These are phyloP conservation scores for Penicillium daleae DNA, from an alignment of 495 filamentous ascomycete genomes.

Conservation along the genomic window DNA sequence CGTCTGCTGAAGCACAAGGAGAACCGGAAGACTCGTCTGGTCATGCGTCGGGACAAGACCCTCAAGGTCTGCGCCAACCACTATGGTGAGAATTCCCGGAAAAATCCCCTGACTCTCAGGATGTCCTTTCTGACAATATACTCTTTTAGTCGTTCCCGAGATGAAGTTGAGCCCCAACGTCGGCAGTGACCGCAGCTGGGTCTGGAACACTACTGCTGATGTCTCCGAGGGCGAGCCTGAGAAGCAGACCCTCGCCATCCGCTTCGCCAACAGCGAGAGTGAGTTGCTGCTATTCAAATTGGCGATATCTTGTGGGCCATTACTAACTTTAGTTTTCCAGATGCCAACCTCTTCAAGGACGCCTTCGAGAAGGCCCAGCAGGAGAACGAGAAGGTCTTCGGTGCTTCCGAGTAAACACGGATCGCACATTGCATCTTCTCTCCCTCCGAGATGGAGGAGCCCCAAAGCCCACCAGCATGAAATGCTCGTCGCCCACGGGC, in stretches of 20 bases:
- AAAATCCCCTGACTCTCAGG: not conserved
- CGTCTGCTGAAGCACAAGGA: conserved; percentile 97
- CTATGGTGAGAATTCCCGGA: conserved; percentile 72
- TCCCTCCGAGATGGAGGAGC: conserved; percentile 6
- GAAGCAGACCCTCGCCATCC: conserved; percentile 93
- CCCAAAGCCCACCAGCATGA: conserved; percentile 15
- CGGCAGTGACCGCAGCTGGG: conserved; percentile 97
- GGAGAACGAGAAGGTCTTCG: conserved; percentile 88
- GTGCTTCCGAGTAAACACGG: conserved; percentile 40
- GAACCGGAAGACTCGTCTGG: conserved; percentile 94
- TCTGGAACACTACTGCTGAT: conserved; percentile 98
- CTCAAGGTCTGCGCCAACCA: conserved; percentile 99
- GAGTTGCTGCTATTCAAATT: conserved; percentile 40
- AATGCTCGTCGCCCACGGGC: conserved; percentile 13
- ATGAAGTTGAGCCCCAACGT: conserved; percentile 99
- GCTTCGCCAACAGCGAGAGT: conserved; percentile 98
- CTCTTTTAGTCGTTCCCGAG: conserved; percentile 82
- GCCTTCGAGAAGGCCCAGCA: conserved; percentile 97
- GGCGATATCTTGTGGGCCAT: not conserved
- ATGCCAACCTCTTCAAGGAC: conserved; percentile 97
- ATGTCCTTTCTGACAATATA: conserved; percentile 24
- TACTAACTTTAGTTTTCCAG: conserved; percentile 46
- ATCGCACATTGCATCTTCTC: not conserved
- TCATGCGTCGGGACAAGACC: conserved; percentile 99
- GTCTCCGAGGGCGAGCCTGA: conserved; percentile 98